Conservation (phyloP, 257 asterid genomes). For the Nicotiana undulata region DNA sequence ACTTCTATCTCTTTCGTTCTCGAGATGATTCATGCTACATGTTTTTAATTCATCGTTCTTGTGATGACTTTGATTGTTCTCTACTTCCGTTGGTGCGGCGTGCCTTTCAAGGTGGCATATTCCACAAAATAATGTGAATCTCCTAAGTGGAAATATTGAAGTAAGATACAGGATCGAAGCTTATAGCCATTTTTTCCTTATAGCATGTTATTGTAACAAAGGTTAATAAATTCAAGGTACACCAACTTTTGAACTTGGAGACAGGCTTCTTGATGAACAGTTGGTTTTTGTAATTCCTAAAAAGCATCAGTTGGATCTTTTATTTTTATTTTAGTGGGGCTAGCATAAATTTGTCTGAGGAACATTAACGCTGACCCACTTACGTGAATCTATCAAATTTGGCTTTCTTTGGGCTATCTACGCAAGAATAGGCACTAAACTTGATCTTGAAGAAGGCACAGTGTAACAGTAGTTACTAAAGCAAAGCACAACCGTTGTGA, state of each 20-base stretch:
- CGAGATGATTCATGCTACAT: not conserved
- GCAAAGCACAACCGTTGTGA: too few relatives aligned
- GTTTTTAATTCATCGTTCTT: not conserved
- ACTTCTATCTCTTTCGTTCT: not conserved
- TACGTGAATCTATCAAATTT: not conserved
- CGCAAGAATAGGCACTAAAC: not conserved
- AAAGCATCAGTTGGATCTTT: not conserved
- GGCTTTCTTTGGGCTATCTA: not conserved
- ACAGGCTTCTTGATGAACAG: not conserved
- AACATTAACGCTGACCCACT: not conserved
- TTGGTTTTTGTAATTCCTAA: not conserved
- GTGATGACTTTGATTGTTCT: not conserved
- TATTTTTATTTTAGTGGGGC: not conserved
- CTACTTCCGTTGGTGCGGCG: not conserved
- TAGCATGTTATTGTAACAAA: not conserved
- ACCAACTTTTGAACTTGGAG: not conserved
- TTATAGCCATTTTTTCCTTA: not conserved
- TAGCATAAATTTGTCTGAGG: not conserved
- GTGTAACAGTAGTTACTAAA: too few relatives aligned
- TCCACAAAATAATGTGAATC: constrained; percentile 1
- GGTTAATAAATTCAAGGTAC: not conserved
- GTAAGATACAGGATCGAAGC: not conserved
- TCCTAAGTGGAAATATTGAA: not conserved
- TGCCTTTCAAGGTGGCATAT: not conserved
- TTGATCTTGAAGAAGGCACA: too few relatives aligned